These are phyloP conservation scores for Glebionis coronaria DNA, from an alignment of 129 eudicot genomes.

Conservation along the genomic window DNA sequence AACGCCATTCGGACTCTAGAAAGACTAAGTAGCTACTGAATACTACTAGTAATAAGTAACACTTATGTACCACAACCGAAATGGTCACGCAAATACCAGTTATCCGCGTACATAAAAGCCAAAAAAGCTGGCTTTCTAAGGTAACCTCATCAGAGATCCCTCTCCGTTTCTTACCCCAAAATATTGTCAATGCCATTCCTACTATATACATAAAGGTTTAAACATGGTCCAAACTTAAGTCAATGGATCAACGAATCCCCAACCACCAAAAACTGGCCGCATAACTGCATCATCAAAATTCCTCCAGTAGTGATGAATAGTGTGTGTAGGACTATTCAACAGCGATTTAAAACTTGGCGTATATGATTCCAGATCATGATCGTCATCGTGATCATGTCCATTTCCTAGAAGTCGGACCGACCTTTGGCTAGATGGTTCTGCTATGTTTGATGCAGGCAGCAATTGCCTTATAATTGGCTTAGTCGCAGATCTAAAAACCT, in stretches of 20 bases:
- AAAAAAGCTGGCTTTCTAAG: no score
- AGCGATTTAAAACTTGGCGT: slow-evolving; percentile 44
- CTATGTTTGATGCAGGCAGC: slow-evolving; percentile 29
- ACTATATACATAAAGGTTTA: slow-evolving; percentile 13
- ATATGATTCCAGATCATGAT: slow-evolving; percentile 9
- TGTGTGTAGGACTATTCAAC: slow-evolving; percentile 45
- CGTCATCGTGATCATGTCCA: slow-evolving; percentile 23
- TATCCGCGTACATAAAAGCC: no score
- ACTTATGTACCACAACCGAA: no score
- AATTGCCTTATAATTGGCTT: slow-evolving; percentile 53
- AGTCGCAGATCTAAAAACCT: slow-evolving; percentile 38
- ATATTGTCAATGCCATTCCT: background rate
- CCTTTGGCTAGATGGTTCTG: slow-evolving; percentile 52
- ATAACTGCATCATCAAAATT: slow-evolving; percentile 52
- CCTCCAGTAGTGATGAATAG: slow-evolving; percentile 70
- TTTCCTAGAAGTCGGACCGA: slow-evolving; percentile 47
- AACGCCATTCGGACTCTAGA: no score
- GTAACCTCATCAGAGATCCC: no score
- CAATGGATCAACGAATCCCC: slow-evolving; percentile 35
- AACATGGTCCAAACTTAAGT: slow-evolving; percentile 13
- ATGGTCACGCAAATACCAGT: no score
- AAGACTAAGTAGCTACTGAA: no score
- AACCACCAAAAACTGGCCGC: slow-evolving; percentile 77
- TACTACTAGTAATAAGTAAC: no score
- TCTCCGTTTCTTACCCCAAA: no score